These are phyloP conservation scores for Licmophora abbreviata DNA, from an alignment of 108 stramenopile species.

Conservation along the genomic window DNA sequence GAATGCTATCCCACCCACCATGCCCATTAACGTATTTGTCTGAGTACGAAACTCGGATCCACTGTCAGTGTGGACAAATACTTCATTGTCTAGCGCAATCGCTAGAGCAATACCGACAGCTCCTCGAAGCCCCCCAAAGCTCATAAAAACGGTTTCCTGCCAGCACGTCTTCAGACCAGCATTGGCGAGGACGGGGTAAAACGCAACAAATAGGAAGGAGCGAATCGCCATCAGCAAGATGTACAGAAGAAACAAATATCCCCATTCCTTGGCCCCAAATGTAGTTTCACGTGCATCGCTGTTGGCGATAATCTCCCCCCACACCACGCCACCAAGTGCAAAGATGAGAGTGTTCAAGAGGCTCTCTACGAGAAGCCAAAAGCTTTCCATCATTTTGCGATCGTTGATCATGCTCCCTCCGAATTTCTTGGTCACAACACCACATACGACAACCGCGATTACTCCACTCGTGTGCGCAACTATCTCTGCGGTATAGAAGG, in stretches of 20 bases:
- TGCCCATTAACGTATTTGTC: conserved; percentile 12
- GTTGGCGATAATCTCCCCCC: conserved; percentile 47
- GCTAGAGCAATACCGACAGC: conserved; percentile 83
- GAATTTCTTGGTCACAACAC: conserved; percentile 49
- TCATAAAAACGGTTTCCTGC: conserved; percentile 55
- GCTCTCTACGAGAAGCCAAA: conserved; percentile 76
- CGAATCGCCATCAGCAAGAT: conserved; percentile 56
- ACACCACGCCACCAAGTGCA: conserved; percentile 79
- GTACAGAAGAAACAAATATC: conserved; percentile 50
- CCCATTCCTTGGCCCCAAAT: conserved; percentile 55
- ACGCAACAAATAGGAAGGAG: conserved; percentile 32
- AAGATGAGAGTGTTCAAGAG: conserved; percentile 88
- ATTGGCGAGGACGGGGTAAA: conserved; percentile 56
- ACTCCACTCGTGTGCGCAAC: conserved; percentile 57
- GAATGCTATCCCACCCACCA: conserved; percentile 46
- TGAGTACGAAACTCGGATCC: conserved; percentile 9
- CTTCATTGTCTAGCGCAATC: conserved; percentile 52
- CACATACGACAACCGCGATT: conserved; percentile 63
- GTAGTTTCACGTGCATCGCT: conserved; percentile 2
- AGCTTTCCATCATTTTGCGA: conserved; percentile 55
- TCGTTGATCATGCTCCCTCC: conserved; percentile 49
- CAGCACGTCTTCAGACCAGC: conserved; percentile 44
- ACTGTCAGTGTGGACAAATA: not conserved
- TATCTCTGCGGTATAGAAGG: conserved; percentile 74
- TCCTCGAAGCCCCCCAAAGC: conserved; percentile 76